A percentile compares a stretch with the other conserved stretches of the same genome.
Conservation (phyloP, 2,329 filamentous ascomycete species). For the Claviceps sp. region DNA sequence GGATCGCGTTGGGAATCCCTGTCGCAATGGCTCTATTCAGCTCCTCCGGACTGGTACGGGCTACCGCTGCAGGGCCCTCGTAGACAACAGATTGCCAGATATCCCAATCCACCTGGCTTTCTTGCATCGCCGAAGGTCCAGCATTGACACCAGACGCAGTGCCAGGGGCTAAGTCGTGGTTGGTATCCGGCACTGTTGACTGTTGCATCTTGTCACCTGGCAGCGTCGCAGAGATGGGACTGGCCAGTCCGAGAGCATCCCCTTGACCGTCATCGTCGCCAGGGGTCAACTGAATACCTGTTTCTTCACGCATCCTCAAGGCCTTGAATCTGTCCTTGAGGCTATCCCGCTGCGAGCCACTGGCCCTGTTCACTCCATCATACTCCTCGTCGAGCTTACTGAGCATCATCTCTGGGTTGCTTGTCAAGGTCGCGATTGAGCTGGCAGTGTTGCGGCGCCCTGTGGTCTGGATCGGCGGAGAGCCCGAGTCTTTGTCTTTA, state of each 20-base stretch:
- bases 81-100: conserved; percentile 95
- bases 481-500: conserved; percentile 43
- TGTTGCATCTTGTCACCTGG: conserved; percentile 20
- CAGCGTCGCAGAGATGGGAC: conserved; percentile 13
- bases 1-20: conserved; percentile 86
- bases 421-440: conserved; percentile 64
- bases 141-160: conserved; percentile 72
- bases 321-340: conserved; percentile 69
- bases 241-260: conserved; percentile 11
- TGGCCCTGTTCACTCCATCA: conserved; percentile 33
- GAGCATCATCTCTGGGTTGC: conserved; percentile 70
- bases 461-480: conserved; percentile 34
- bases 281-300: conserved; percentile 36
- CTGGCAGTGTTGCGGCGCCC: conserved; percentile 60
- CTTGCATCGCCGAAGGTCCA: conserved; percentile 56
- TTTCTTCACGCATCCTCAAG: conserved; percentile 62
- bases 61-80: conserved; percentile 79
- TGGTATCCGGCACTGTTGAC: conserved; percentile 47
- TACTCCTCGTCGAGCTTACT: conserved; percentile 62
- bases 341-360: conserved; percentile 42
- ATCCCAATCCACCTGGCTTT: conserved; percentile 90
- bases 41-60: conserved; percentile 77
- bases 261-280: conserved; percentile 40
- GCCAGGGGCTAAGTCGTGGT: conserved; percentile 63
- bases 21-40: conserved; percentile 82